Conservation (phyloP, 352 stramenopile species). For the Globisporangium takayamanum region DNA sequence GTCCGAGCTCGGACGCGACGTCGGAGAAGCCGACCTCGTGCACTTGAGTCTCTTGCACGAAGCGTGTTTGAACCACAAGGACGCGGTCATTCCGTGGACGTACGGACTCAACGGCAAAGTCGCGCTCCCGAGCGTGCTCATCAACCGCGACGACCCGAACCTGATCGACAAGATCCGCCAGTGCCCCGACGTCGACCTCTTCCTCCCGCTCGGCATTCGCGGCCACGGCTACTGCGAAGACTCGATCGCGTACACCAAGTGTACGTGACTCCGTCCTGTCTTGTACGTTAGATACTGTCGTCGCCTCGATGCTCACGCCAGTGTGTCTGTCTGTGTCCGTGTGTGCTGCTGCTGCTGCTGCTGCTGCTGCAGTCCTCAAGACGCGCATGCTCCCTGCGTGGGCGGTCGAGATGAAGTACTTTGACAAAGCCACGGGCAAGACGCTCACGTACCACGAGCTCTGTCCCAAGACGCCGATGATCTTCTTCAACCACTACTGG, state of each 20-base stretch:
- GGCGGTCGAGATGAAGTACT: slow-evolving; percentile 33
- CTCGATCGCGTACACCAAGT: slow-evolving; percentile 50
- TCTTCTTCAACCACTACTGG: slow-evolving; percentile 64
- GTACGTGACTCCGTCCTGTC: slow-evolving; percentile 19
- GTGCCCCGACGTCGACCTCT: slow-evolving; percentile 67
- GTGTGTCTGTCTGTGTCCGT: neutral
- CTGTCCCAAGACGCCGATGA: slow-evolving; percentile 35
- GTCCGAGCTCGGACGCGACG: slow-evolving; percentile 26
- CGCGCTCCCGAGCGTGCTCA: slow-evolving; percentile 19
- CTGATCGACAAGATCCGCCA: slow-evolving; percentile 40
- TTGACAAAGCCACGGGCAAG: slow-evolving; percentile 17
- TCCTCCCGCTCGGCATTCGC: slow-evolving; percentile 30
- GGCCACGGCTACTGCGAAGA: slow-evolving; percentile 63
- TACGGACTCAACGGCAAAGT: slow-evolving; percentile 9
- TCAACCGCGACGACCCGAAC: slow-evolving; percentile 21
- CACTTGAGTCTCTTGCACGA: slow-evolving; percentile 49
- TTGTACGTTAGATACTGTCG: too few species aligned
- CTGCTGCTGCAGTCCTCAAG: slow-evolving; percentile 20
- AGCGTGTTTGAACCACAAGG: slow-evolving; percentile 31
- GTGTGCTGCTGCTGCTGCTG: too few species aligned
- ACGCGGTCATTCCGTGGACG: slow-evolving; percentile 43
- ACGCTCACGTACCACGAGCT: slow-evolving; percentile 45
- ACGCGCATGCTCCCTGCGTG: slow-evolving; percentile 38
- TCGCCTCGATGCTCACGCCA: too few species aligned
- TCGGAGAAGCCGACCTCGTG: slow-evolving; percentile 27